These are phyloP conservation scores for Beauveria australis DNA, from an alignment of 2,329 filamentous ascomycete species.

Conservation along the genomic window DNA sequence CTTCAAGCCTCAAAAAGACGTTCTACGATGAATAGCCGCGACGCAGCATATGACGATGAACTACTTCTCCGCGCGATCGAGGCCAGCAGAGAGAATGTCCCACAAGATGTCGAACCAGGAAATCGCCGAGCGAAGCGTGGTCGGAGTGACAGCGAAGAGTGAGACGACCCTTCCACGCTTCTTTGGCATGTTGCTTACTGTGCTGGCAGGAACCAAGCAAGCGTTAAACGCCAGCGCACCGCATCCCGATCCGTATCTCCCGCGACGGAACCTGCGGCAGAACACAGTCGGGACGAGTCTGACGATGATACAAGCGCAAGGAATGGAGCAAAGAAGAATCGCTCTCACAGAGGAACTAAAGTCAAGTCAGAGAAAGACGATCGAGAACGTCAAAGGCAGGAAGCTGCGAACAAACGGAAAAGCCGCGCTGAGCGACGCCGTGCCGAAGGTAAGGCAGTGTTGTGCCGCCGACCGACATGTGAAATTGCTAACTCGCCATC, in stretches of 20 bases:
- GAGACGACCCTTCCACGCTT: slow-evolving; percentile 33
- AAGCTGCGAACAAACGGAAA: slow-evolving; percentile 73
- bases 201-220: slow-evolving; percentile 54
- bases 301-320: slow-evolving; percentile 56
- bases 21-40: slow-evolving; percentile 95
- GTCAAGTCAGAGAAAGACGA: slow-evolving; percentile 64
- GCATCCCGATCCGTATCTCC: slow-evolving; percentile 64
- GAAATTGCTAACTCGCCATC: slow-evolving; percentile 12
- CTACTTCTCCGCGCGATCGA: slow-evolving; percentile 83
- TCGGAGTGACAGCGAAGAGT: slow-evolving; percentile 93
- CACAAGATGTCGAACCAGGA: slow-evolving; percentile 39
- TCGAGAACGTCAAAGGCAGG: slow-evolving; percentile 62
- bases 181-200: slow-evolving; percentile 17
- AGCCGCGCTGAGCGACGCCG: slow-evolving; percentile 72
- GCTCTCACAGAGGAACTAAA: slow-evolving; percentile 50
- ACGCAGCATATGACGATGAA: slow-evolving; percentile 92
- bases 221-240: slow-evolving; percentile 75
- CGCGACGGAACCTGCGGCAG: slow-evolving; percentile 36
- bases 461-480: background rate
- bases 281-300: slow-evolving; percentile 52
- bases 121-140: slow-evolving; percentile 67
- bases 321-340: slow-evolving; percentile 51
- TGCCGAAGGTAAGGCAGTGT: slow-evolving; percentile 58
- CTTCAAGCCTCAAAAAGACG: slow-evolving; percentile 67
- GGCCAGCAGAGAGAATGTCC: slow-evolving; percentile 79